Conservation (phyloP, 805 yeast species). For the Sporopachydermia lactativora region DNA sequence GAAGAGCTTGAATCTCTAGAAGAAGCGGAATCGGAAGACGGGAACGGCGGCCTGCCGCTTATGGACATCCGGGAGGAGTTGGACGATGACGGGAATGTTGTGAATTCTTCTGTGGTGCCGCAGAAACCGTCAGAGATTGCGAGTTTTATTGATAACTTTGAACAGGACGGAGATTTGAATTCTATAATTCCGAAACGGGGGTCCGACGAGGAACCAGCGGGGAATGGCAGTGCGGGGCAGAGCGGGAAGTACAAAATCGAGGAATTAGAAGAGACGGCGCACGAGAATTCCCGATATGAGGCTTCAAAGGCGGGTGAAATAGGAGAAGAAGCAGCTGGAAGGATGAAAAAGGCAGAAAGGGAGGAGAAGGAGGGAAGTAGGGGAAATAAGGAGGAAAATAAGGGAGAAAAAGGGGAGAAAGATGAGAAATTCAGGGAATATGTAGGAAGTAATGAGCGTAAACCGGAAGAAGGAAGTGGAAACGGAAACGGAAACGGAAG, state of each 20-base stretch:
- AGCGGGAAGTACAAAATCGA: neutral
- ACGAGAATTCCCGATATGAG: neutral
- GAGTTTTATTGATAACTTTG: conserved; percentile 13
- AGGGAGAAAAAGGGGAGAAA: conserved; percentile 8
- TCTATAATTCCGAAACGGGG: neutral
- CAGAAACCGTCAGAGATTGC: conserved; percentile 15
- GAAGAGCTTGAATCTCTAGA: conserved; percentile 18
- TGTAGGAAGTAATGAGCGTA: neutral
- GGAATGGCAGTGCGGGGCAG: neutral
- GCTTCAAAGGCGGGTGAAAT: neutral
- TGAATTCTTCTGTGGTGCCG: conserved; percentile 30
- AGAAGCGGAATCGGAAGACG: conserved; percentile 19
- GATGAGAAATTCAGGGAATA: conserved; percentile 3
- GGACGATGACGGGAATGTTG: conserved; percentile 70
- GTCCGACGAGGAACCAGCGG: conserved; percentile 4
- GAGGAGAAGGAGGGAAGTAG: conserved; percentile 3
- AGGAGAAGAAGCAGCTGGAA: conserved; percentile 1
- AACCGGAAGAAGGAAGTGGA: neutral
- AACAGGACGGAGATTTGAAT: conserved; percentile 4
- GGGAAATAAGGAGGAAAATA: conserved; percentile 7
- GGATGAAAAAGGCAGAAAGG: conserved; percentile 6
- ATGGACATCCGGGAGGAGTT: conserved; percentile 77
- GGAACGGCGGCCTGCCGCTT: conserved; percentile 42
- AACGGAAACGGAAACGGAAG: neutral
- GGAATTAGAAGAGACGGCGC: neutral